Conservation (phyloP, 495 filamentous ascomycete genomes). For the Alectoria sarmentosa region DNA sequence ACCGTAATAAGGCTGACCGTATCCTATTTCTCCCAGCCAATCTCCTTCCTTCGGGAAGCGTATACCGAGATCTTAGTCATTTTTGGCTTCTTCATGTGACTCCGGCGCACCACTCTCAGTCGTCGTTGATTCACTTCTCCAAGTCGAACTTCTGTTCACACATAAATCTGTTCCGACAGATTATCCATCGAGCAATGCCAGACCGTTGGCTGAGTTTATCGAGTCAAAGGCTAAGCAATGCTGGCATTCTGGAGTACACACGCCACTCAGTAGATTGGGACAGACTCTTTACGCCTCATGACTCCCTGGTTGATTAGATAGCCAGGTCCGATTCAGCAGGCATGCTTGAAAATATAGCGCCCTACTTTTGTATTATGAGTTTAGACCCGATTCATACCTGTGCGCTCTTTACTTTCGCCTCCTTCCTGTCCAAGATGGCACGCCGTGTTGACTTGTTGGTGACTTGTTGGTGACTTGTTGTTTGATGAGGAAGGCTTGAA, state of each 20-base stretch:
- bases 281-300: neutral
- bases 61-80: neutral
- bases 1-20: neutral
- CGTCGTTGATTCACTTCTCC: no score
- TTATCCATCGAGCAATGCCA: neutral
- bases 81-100: no score
- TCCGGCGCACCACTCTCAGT: no score
- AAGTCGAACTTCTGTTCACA: no score
- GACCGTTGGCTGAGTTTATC: no score
- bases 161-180: neutral
- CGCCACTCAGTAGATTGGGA: neutral
- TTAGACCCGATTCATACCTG: neutral
- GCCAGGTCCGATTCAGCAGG: neutral
- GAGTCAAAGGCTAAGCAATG: neutral
- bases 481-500: neutral
- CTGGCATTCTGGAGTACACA: neutral
- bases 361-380: neutral
- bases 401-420: neutral
- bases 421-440: neutral
- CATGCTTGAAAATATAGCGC: neutral
- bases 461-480: no score
- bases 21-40: neutral
- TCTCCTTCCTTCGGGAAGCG: neutral
- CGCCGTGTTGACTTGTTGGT: no score
- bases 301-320: neutral